Base-by-base conservation (phyloP, 257 asterid genomes). In the Linaria vulgaris region DNA sequence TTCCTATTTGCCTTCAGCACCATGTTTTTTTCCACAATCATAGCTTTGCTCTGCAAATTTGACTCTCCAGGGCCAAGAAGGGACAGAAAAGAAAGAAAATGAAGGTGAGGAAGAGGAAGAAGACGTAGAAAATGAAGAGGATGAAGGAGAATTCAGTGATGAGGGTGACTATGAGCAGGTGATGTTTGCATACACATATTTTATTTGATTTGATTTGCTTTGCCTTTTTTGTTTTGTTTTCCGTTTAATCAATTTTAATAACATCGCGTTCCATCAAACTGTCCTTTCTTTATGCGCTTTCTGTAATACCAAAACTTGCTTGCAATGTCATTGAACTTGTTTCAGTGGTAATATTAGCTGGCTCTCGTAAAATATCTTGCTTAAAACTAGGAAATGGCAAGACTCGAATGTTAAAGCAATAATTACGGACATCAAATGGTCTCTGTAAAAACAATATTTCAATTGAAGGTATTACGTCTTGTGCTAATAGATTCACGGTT, bases 151-250 rank as follows among this genome's bases (percentile, higher is more conserved):
- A 69, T 66, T 43, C 49, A 80, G 84, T 49, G 88, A 79, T 16
- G 86, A 85, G 20, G 91, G 88, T 21, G 96, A 85, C 56, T 90
- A 87, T 51, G 81, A 67, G 62, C 83, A 76, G 90, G 95, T 86
- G 30, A 17, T 61, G 24, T 21, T n/a, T 63, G 39, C 38, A 9
- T 20, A 13, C 45, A 21, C 25, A 14, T 9, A n/a, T 43, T 46
- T 38, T 3, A 27, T 27, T 27, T 27, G 34, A 27, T 27, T 2
- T 45, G 52, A 38, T 64, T 27, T 62, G n/a, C 45, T 43, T 22
- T 62, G 21, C 2, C 24, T 22, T 43, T 13, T n/a, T n/a, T 69
- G n/a, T n/a, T n/a, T n/a, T n/a, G n/a, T n/a, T n/a, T n/a, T n/a
- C n/a, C n/a, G n/a, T n/a, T n/a, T n/a, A n/a, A 44, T 44, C 14